Evolutionary conservation across 192 early-diverging fungal species (phyloP).

Genomic region (Coemansia sp.): DNA sequence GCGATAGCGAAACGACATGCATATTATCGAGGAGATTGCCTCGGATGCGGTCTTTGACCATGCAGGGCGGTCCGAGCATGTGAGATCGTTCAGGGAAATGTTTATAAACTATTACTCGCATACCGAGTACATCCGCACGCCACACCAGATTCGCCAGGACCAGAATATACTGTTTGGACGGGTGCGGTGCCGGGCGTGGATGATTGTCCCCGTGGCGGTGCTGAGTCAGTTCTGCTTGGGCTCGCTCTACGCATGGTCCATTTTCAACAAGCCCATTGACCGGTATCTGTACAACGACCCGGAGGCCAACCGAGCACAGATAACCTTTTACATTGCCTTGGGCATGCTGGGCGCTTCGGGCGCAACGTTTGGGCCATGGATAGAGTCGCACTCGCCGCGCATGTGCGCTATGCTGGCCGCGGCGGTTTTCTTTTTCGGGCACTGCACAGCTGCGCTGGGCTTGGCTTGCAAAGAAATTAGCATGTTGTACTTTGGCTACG

Average conservation of each 20-base stretch:
- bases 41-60: conserved; percentile 44
- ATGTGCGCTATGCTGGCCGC: conserved; percentile 61
- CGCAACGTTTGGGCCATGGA: conserved; percentile 73
- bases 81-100: conserved; percentile 42
- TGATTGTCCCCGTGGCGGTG: conserved; percentile 66
- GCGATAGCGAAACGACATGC: too few species aligned
- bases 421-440: conserved; percentile 62
- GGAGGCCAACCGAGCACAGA: conserved; percentile 51
- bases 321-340: conserved; percentile 74
- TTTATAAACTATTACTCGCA: conserved; percentile 45
- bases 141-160: conserved; percentile 56
- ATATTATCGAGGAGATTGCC: conserved; percentile 35
- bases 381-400: conserved; percentile 71
- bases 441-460: conserved; percentile 62
- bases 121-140: conserved; percentile 59
- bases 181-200: conserved; percentile 59
- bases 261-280: conserved; percentile 72
- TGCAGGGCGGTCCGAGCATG: conserved; percentile 4
- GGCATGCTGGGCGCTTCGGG: conserved; percentile 70
- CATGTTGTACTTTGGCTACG: conserved; percentile 69
- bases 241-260: conserved; percentile 73
- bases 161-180: conserved; percentile 45
- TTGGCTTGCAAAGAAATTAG: conserved; percentile 55
- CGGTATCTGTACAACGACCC: conserved; percentile 52
- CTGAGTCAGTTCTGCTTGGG: conserved; percentile 71